Conservation (phyloP, 441 rosid species). For the Metrosideros polymorpha region DNA sequence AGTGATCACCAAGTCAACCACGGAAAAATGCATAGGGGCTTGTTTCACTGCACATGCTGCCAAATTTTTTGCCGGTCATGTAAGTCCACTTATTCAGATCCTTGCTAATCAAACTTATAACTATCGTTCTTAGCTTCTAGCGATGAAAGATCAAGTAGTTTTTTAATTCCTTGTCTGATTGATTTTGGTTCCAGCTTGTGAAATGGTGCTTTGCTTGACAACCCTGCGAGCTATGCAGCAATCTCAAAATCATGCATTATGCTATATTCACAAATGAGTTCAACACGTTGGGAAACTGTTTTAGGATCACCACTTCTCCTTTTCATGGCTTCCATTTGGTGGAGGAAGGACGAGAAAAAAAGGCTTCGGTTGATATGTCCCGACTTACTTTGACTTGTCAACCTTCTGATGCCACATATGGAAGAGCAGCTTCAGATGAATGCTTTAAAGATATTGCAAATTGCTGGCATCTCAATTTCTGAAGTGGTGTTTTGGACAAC, state of each 20-base stretch:
- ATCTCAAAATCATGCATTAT: not conserved
- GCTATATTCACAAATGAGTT: not conserved
- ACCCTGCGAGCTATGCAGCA: not conserved
- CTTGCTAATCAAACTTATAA: not conserved
- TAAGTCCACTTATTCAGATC: not conserved
- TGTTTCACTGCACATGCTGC: slow-evolving; percentile 6
- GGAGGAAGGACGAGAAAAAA: not conserved
- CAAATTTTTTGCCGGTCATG: not conserved
- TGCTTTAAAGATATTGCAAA: not conserved
- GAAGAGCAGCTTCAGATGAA: not conserved
- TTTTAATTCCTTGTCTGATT: not conserved
- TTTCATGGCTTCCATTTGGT: not conserved
- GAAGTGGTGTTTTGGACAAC: not conserved
- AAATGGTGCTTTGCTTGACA: not conserved
- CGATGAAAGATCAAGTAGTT: not conserved
- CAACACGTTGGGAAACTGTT: not conserved
- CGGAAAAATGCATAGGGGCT: not conserved
- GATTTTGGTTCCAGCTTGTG: not conserved
- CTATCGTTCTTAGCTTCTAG: not conserved
- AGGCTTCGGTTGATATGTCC: not conserved
- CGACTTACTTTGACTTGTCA: not conserved
- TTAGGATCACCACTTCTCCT: not conserved
- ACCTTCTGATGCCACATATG: not conserved
- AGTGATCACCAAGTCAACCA: slow-evolving; percentile 1
- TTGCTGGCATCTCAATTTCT: not conserved